Evolutionary conservation across 2,329 filamentous ascomycete species (phyloP), one percentile per base, ranked within the genome.

Genomic region (Colletotrichum cuscutae): DNA sequence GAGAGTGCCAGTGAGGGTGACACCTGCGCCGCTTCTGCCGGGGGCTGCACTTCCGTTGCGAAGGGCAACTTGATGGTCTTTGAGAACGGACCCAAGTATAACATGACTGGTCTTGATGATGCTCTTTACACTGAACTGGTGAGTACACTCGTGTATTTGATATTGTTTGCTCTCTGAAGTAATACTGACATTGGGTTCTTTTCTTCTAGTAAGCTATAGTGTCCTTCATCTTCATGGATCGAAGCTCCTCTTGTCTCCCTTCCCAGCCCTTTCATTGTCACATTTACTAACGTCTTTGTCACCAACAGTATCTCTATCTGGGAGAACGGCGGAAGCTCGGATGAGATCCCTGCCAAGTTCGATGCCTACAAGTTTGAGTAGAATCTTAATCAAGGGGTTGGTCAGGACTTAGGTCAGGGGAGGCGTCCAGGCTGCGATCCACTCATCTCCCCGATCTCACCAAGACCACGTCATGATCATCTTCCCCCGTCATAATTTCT

Each of bases 131-230:
- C 19, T 49, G 42, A 49, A 49, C 42, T 49, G 42, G 42, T 49
- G 0, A 49, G 19, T 22, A 49, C 42, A 49, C 0, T 8, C 8
- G 19, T 22, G 3, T 4, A 22, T 49, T 2, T 22, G 42, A 22
- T 9, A 9, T 8, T 5, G 0, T 49, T 0, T n/a, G 8, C 0
- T 1, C 3, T 49, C 19, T 19, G 19, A 5, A 49, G 19, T 49
- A 5, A 49, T 22, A 8, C 42, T 49, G 19, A 49, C 19, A 11
- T 49, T 49, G 42, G 4, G 19, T 49, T 49, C 19, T 22, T 1
- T n/a, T 49, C 42, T 49, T 22, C 42, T 49, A 49, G 42, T 49
- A 49, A 49, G 42, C 42, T 49, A 22, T 49, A 22, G 0, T n/a
- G 19, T 8, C 42, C 19, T 49, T 11, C 19, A n/a, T 22, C 42